Percentiles rank a stretch among this genome's conserved stretches.
These are phyloP conservation scores for Globisporangium viniferum DNA, from an alignment of 352 stramenopile genomes.

Conservation along the genomic window DNA sequence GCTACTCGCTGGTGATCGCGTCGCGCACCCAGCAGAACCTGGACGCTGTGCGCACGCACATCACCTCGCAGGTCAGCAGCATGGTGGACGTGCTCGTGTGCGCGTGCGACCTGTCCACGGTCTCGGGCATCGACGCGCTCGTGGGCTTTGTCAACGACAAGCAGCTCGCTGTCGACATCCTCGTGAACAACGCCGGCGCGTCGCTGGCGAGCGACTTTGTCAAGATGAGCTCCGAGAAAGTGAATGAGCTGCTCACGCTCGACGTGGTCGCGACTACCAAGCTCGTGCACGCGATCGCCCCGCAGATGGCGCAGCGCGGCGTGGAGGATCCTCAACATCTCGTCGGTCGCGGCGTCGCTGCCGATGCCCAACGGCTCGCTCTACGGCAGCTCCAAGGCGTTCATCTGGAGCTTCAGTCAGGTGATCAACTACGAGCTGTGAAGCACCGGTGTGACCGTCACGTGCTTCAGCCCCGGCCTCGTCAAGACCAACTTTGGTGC, in stretches of 20 bases:
- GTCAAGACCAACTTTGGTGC: slow-evolving; percentile 66
- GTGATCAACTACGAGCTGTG: slow-evolving; percentile 72
- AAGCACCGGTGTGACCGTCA: slow-evolving; percentile 56
- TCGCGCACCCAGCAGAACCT: slow-evolving; percentile 56
- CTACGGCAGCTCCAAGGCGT: slow-evolving; percentile 70
- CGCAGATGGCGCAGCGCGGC: slow-evolving; percentile 62
- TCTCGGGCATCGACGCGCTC: slow-evolving; percentile 47
- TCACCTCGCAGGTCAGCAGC: slow-evolving; percentile 57
- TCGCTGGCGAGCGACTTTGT: slow-evolving; percentile 45
- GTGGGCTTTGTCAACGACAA: slow-evolving; percentile 52
- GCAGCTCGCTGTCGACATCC: slow-evolving; percentile 71
- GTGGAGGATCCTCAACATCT: slow-evolving; percentile 74
- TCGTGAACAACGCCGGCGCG: slow-evolving; percentile 80
- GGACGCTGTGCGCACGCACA: slow-evolving; percentile 66
- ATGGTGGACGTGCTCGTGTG: slow-evolving; percentile 56
- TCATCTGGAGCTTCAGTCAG: slow-evolving; percentile 65
- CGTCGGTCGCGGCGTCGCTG: slow-evolving; percentile 23
- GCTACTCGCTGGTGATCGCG: slow-evolving; percentile 75
- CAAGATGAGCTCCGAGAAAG: slow-evolving; percentile 7
- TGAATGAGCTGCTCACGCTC: slow-evolving; percentile 54
- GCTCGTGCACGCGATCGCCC: slow-evolving; percentile 53
- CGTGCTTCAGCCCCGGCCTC: slow-evolving; percentile 56
- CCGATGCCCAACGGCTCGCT: slow-evolving; percentile 44
- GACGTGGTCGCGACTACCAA: slow-evolving; percentile 52
- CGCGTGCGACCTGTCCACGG: slow-evolving; percentile 51